A percentile compares a stretch with the other conserved stretches of the same genome.
Evolutionary conservation across 2,329 filamentous ascomycete species (phyloP).

Genomic region (Rugonectria rugulosa): DNA sequence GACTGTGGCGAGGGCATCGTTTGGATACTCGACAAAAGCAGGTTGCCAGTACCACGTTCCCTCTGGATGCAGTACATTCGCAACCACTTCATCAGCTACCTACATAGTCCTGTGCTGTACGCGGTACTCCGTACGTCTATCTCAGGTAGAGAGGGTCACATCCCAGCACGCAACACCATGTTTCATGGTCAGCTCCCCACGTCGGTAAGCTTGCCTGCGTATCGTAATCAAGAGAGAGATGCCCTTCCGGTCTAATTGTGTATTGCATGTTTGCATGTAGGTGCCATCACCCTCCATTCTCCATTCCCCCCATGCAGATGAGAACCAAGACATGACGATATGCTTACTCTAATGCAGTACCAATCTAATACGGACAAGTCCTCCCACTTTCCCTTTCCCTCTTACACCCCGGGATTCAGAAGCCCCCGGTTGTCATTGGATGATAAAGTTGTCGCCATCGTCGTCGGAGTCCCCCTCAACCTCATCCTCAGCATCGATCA

Average conservation of each 20-base stretch:
- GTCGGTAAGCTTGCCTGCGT: too few species aligned
- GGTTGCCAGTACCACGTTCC: too few species aligned
- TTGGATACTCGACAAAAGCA: constrained; percentile 1
- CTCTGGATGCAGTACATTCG: too few species aligned
- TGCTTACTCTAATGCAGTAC: constrained; percentile 10
- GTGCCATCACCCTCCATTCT: background rate
- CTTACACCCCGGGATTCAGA: constrained; percentile 3
- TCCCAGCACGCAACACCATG: constrained; percentile 12
- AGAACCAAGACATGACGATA: background rate
- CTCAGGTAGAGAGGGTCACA: constrained; percentile 16
- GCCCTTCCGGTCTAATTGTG: constrained; percentile 6
- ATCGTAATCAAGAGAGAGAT: too few species aligned
- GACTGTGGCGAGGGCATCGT: constrained; percentile 10
- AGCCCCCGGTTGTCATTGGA: constrained; percentile 28
- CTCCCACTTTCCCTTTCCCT: background rate
- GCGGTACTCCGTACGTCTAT: too few species aligned
- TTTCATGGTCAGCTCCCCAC: background rate
- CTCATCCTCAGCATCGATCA: constrained; percentile 61
- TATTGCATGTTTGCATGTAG: too few species aligned
- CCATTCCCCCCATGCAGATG: constrained; percentile 7
- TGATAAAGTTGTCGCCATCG: constrained; percentile 40
- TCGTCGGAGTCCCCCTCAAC: constrained; percentile 52
- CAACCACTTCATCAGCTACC: too few species aligned
- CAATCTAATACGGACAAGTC: constrained; percentile 5
- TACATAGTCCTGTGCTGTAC: too few species aligned